Evolutionary conservation across 148 eudicot genomes (phyloP).

Genomic region (Pouteria glomerata): DNA sequence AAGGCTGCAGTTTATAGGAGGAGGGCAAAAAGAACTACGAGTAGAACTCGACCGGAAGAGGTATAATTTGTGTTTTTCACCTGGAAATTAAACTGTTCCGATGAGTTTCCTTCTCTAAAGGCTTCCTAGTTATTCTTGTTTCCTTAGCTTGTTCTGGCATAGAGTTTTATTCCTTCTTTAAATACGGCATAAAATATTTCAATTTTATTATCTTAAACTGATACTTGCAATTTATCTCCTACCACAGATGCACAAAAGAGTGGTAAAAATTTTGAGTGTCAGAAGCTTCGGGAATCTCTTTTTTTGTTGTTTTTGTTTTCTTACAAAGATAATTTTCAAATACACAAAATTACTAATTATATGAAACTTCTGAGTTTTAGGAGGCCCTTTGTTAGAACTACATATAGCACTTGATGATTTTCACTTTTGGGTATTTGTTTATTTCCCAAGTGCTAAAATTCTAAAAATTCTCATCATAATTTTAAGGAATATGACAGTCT

Average conservation of each 20-base stretch:
- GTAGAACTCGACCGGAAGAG: conserved; percentile 42
- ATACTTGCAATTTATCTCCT: no score
- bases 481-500: not conserved
- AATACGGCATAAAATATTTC: not conserved
- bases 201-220: not conserved
- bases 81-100: not conserved
- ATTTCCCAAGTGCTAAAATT: not conserved
- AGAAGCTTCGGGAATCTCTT: no score
- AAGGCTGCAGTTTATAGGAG: conserved; percentile 26
- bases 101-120: not conserved
- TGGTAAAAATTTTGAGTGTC: no score
- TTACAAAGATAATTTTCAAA: not conserved
- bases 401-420: not conserved
- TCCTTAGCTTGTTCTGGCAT: not conserved
- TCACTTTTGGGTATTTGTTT: not conserved
- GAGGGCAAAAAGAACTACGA: conserved; percentile 9
- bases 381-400: not conserved
- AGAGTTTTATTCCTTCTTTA: not conserved
- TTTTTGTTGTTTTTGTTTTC: not conserved
- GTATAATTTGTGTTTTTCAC: conserved; percentile 14
- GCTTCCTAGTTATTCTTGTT: not conserved
- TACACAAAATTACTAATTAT: not conserved
- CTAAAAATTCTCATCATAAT: not conserved
- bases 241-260: no score
- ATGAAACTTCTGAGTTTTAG: not conserved